These are phyloP conservation scores for Rubroshorea leprosula DNA, from an alignment of 345 rosid species.

Conservation along the genomic window DNA sequence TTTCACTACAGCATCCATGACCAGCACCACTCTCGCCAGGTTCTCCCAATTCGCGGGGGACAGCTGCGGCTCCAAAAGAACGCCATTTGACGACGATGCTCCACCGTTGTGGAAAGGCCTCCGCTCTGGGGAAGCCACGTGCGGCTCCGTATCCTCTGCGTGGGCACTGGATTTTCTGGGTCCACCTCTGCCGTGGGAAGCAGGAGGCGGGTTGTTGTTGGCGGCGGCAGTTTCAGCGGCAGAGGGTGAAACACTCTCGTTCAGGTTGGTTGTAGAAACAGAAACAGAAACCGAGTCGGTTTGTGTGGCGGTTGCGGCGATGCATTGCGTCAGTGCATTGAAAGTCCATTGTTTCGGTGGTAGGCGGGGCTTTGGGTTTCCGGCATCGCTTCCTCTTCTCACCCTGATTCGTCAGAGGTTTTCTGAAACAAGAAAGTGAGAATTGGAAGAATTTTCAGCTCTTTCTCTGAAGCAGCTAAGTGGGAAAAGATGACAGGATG, in stretches of 20 bases:
- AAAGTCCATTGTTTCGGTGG: slow-evolving; percentile 31
- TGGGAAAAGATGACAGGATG: neutral
- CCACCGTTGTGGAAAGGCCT: slow-evolving; percentile 16
- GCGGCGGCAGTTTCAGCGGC: slow-evolving; percentile 26
- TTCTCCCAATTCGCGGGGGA: slow-evolving; percentile 59
- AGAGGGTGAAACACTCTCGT: slow-evolving; percentile 20
- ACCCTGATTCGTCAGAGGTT: slow-evolving; percentile 11
- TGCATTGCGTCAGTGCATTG: slow-evolving; percentile 24
- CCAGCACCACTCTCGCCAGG: slow-evolving; percentile 58
- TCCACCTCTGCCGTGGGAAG: slow-evolving; percentile 45
- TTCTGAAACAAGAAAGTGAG: neutral
- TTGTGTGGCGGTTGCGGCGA: slow-evolving; percentile 13
- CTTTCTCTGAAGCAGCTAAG: neutral
- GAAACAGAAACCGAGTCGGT: slow-evolving; percentile 14
- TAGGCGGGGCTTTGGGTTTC: slow-evolving; percentile 21
- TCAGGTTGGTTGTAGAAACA: slow-evolving; percentile 18
- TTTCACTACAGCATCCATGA: slow-evolving; percentile 94
- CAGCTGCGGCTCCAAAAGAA: slow-evolving; percentile 16
- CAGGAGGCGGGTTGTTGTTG: slow-evolving; percentile 25
- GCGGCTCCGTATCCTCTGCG: slow-evolving; percentile 25
- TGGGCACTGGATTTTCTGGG: slow-evolving; percentile 31
- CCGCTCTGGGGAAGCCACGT: slow-evolving; percentile 25
- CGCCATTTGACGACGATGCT: slow-evolving; percentile 14
- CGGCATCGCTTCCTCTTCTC: slow-evolving; percentile 43
- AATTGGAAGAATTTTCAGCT: neutral